Conservation (phyloP, 768 basidiomycete genomes). For the Boletellus ananas region DNA sequence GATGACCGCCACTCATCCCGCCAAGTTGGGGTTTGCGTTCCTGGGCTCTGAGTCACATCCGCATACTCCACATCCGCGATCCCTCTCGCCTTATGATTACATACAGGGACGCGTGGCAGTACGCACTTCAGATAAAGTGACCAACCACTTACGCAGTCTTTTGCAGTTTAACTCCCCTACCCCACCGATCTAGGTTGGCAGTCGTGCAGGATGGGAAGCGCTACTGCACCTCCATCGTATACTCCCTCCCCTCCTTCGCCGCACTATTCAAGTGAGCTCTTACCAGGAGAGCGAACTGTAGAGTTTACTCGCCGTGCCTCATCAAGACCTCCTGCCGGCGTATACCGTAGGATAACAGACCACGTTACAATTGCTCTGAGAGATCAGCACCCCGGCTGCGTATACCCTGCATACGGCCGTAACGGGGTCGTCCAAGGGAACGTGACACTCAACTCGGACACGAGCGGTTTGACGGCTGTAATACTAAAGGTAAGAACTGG, state of each 20-base stretch:
- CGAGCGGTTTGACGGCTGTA: constrained; percentile 15
- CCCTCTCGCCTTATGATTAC: too few relatives aligned
- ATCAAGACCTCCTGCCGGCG: constrained; percentile 9
- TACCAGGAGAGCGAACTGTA: constrained; percentile 47
- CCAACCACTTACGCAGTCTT: not conserved
- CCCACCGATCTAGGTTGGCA: not conserved
- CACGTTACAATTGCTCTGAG: constrained; percentile 22
- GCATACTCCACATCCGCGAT: too few relatives aligned
- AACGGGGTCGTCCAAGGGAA: constrained; percentile 23
- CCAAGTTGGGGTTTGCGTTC: too few relatives aligned
- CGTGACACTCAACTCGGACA: constrained; percentile 11
- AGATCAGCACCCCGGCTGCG: constrained; percentile 20
- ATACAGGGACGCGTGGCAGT: too few relatives aligned
- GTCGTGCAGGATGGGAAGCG: constrained; percentile 5
- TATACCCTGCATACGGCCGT: constrained; percentile 21
- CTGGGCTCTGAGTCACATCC: too few relatives aligned
- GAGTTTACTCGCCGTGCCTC: constrained; percentile 36
- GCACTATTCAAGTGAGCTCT: constrained; percentile 49
- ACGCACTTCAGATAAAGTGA: too few relatives aligned
- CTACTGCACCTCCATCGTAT: constrained; percentile 48
- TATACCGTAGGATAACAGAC: constrained; percentile 31
- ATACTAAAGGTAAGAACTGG: constrained; percentile 19
- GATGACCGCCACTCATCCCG: not conserved
- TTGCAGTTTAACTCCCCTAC: not conserved
- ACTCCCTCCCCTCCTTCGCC: constrained; percentile 52